Evolutionary conservation across 2,329 filamentous ascomycete species (phyloP).

Genomic region (Arachnomyces sp.): DNA sequence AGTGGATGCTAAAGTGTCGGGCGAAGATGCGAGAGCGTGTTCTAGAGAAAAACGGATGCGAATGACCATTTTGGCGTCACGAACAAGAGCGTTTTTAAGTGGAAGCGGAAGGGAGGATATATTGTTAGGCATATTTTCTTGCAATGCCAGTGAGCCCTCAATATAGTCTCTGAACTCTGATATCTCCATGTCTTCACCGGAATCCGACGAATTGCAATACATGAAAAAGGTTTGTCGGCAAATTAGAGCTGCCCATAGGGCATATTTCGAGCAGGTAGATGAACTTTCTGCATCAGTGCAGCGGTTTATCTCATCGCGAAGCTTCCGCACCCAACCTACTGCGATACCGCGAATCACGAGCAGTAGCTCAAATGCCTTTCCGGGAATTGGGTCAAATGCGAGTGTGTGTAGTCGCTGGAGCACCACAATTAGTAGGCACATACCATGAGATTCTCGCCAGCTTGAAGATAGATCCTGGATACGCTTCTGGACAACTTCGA

Average conservation of each 20-base stretch:
- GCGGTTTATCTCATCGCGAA: constrained; percentile 41
- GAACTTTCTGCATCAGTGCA: constrained; percentile 28
- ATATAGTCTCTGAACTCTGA: constrained; percentile 6
- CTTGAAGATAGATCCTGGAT: constrained; percentile 45
- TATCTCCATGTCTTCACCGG: constrained; percentile 3
- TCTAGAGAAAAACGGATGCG: constrained; percentile 29
- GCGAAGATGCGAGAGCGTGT: constrained; percentile 25
- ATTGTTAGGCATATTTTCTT: constrained; percentile 38
- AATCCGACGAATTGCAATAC: constrained; percentile 5
- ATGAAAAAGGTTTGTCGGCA: constrained; percentile 13
- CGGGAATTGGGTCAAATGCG: constrained; percentile 12
- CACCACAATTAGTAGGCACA: constrained; percentile 52
- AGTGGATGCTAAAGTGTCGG: constrained; percentile 24
- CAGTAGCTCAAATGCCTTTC: constrained; percentile 29
- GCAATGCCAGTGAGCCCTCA: constrained; percentile 27
- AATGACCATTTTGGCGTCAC: constrained; percentile 41
- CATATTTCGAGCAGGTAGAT: constrained; percentile 13
- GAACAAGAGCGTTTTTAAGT: constrained; percentile 35
- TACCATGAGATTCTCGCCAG: constrained; percentile 52
- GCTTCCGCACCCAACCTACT: constrained; percentile 42
- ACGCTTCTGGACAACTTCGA: constrained; percentile 41
- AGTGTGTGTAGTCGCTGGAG: constrained; percentile 34
- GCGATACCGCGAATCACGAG: constrained; percentile 36
- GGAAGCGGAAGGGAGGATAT: constrained; percentile 24
- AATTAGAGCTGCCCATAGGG: constrained; percentile 10